Percentiles rank a stretch among this genome's conserved stretches.
Conservation (phyloP, 1,284 basidiomycete species). For the Farysia itapuensis region DNA sequence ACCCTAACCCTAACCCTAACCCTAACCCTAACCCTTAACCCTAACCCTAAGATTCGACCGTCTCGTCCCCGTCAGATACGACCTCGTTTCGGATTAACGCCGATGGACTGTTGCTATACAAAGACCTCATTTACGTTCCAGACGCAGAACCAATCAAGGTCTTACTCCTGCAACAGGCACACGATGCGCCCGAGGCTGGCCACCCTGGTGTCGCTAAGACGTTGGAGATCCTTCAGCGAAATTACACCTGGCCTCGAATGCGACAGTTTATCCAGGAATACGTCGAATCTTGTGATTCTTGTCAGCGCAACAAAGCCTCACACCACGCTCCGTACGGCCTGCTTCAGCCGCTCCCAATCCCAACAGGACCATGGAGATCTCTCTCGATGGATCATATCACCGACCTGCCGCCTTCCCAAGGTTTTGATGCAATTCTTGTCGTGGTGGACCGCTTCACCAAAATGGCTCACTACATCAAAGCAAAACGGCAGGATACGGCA, state of each 20-base stretch:
- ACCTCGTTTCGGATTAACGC: too few species aligned
- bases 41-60: too few species aligned
- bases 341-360: conserved; percentile 59
- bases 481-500: conserved; percentile 56
- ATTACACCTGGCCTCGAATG: conserved; percentile 62
- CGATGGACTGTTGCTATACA: too few species aligned
- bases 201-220: conserved; percentile 2
- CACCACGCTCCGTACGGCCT: conserved; percentile 52
- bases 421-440: conserved; percentile 52
- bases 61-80: too few species aligned
- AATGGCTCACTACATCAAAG: conserved; percentile 65
- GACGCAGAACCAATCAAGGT: too few species aligned
- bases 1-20: too few species aligned
- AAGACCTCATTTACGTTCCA: too few species aligned
- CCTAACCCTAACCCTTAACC: too few species aligned
- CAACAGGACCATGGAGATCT: conserved; percentile 60
- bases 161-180: not conserved
- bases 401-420: conserved; percentile 53
- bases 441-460: conserved; percentile 61
- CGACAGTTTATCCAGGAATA: conserved; percentile 57
- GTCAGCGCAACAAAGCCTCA: conserved; percentile 60
- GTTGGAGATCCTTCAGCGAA: conserved; percentile 32
- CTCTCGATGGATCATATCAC: conserved; percentile 64
- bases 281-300: conserved; percentile 61
- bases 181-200: conserved; percentile 1